Percentiles rank a stretch among this genome's conserved stretches.
Conservation (phyloP, 768 basidiomycete species). For the Hirschioporus abietinus region DNA sequence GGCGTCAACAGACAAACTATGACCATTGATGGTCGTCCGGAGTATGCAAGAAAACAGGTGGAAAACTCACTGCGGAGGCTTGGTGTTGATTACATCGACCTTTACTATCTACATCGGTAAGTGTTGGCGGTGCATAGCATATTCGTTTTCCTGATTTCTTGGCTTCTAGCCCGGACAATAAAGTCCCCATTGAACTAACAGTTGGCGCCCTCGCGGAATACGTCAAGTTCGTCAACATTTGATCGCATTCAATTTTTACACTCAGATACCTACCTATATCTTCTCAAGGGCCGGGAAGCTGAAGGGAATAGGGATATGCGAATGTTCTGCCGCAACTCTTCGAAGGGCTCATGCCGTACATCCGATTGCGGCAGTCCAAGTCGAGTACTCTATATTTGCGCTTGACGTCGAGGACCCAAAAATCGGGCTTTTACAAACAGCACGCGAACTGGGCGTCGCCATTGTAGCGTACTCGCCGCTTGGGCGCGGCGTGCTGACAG, state of each 20-base stretch:
- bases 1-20: slow-evolving; percentile 26
- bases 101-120: slow-evolving; percentile 15
- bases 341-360: slow-evolving; percentile 34
- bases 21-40: slow-evolving; percentile 1
- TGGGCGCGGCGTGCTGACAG: slow-evolving; percentile 43
- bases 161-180: background rate
- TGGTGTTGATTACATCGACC: slow-evolving; percentile 13
- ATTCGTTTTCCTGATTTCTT: background rate
- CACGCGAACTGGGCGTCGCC: slow-evolving; percentile 37
- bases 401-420: slow-evolving; percentile 39
- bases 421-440: slow-evolving; percentile 33
- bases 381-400: slow-evolving; percentile 40
- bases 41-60: slow-evolving; percentile 4
- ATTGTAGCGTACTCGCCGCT: slow-evolving; percentile 47
- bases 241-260: no score
- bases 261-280: no score
- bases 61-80: slow-evolving; percentile 13
- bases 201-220: slow-evolving; percentile 15
- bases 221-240: slow-evolving; percentile 7
- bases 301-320: slow-evolving; percentile 31
- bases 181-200: slow-evolving; percentile 6
- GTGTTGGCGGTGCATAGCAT: background rate
- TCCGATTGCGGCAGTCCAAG: slow-evolving; percentile 38
- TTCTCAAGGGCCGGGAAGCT: slow-evolving; percentile 32
- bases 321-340: slow-evolving; percentile 19